Percentiles rank a stretch among this genome's conserved stretches.
Conservation (phyloP, 2,329 filamentous ascomycete species). For the Fusarium papillatum region DNA sequence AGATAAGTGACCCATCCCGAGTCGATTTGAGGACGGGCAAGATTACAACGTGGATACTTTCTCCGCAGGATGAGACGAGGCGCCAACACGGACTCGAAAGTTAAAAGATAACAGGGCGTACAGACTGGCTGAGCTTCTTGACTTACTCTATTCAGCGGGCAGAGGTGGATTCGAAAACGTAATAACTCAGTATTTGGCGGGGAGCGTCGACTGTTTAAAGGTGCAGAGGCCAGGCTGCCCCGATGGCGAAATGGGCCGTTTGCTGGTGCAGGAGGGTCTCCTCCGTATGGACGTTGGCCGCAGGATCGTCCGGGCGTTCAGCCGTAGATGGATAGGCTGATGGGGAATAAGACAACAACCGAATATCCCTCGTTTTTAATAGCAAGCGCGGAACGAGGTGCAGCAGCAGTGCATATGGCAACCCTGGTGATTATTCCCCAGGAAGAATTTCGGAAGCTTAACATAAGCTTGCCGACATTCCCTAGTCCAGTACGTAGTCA, state of each 20-base stretch:
- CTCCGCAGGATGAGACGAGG: slow-evolving; percentile 1
- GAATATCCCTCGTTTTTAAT: slow-evolving; percentile 23
- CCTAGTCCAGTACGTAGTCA: not conserved
- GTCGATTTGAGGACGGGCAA: not conserved
- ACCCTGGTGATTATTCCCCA: not conserved
- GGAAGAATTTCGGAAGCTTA: not conserved
- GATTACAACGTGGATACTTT: not conserved
- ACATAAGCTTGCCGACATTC: not conserved
- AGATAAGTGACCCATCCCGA: not conserved
- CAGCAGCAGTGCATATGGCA: not conserved
- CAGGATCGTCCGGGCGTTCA: slow-evolving; percentile 18
- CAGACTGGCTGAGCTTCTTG: slow-evolving; percentile 12
- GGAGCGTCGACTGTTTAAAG: slow-evolving; percentile 16
- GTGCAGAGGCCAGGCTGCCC: slow-evolving; percentile 13
- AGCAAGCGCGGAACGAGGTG: slow-evolving; percentile 1
- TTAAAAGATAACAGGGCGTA: not conserved
- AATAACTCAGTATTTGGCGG: slow-evolving; percentile 30
- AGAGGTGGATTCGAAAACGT: slow-evolving; percentile 38
- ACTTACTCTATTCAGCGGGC: slow-evolving; percentile 29
- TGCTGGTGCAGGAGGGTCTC: slow-evolving; percentile 7
- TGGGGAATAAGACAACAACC: not conserved
- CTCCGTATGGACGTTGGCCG: slow-evolving; percentile 2
- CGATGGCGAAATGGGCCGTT: slow-evolving; percentile 16
- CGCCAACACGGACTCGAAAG: not conserved
- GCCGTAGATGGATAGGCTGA: slow-evolving; percentile 16